Evolutionary conservation across 2,329 filamentous ascomycete genomes (phyloP), one percentile per base, ranked within the genome.

Genomic region (Colletotrichum nymphaeae): DNA sequence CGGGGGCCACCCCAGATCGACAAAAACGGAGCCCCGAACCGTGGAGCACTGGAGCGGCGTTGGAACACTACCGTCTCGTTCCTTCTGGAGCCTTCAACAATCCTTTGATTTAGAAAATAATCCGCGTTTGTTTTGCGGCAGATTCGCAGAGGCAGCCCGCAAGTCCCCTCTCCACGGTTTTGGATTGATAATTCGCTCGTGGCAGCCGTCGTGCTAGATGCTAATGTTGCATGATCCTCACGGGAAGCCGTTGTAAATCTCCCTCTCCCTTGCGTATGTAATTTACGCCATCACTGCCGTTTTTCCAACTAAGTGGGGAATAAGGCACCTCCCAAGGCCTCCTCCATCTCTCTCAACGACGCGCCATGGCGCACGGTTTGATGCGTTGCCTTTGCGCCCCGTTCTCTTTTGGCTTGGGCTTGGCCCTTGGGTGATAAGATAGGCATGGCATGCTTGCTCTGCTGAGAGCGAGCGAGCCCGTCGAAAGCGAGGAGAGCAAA

Each of bases 1-100:
- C 56, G 46, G 68, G 46, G 62, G 49, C 35, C 55, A 67, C 64
- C 69, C 69, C 64, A 37, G 69, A 66, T 70, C 67, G 67, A 58
- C 67, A 26, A 46, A 46, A 60, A 60, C 55, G 62, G 67, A 66
- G 57, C 60, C 60, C 60, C 37, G 30, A 52, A 22, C 28, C 22
- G 28, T 26, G 60, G 28, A 37, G 35, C 35, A 16, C 19, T 35
- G 60, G 28, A 37, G 35, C 35, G 35, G 35, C 35, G 14, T 16
- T 16, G 35, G 30, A 30, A 19, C 22, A 52, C 46, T 32, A 42
- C 57, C 67, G 49, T 72, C 52, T 63, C 55, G 49, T 28, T 62
- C 32, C 49, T 49, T 63, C 57, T 58, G 57, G 69, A 42, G 58
- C 7, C 63, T 22, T 46, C 30, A 16, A 63, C 56, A 28, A 35